These are phyloP conservation scores for Microdochium paspali DNA, from an alignment of 2,329 filamentous ascomycete species.

Conservation along the genomic window DNA sequence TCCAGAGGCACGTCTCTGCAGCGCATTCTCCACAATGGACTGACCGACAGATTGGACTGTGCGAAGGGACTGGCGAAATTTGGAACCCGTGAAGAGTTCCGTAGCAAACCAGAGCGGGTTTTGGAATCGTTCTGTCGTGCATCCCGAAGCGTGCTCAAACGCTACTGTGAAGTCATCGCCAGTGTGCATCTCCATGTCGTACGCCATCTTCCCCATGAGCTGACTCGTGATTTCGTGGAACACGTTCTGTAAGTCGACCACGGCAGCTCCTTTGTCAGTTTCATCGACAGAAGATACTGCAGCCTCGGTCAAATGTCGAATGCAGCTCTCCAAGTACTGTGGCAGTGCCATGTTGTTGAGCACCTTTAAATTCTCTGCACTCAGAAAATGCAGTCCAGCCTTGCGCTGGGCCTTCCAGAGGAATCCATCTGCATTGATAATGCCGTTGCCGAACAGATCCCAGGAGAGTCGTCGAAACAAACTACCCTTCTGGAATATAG, in stretches of 20 bases:
- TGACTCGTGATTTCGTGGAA: slow-evolving; percentile 57
- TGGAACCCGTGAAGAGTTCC: slow-evolving; percentile 39
- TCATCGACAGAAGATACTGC: slow-evolving; percentile 4
- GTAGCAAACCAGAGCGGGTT: slow-evolving; percentile 55
- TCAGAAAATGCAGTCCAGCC: slow-evolving; percentile 51
- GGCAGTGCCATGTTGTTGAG: slow-evolving; percentile 50
- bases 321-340: slow-evolving; percentile 34
- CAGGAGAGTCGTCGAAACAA: slow-evolving; percentile 51
- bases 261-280: slow-evolving; percentile 1
- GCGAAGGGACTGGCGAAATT: slow-evolving; percentile 37
- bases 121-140: slow-evolving; percentile 52
- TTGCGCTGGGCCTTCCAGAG: slow-evolving; percentile 54
- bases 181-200: slow-evolving; percentile 58
- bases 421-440: slow-evolving; percentile 58
- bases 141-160: slow-evolving; percentile 54
- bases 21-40: slow-evolving; percentile 45
- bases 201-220: slow-evolving; percentile 60
- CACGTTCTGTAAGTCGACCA: slow-evolving; percentile 47
- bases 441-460: slow-evolving; percentile 56
- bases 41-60: slow-evolving; percentile 46
- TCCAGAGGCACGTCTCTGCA: slow-evolving; percentile 28
- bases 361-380: slow-evolving; percentile 43
- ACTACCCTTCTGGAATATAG: slow-evolving; percentile 49
- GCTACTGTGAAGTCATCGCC: slow-evolving; percentile 49
- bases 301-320: slow-evolving; percentile 24